These are phyloP conservation scores for Fusarium chaquense DNA, from an alignment of 2,329 filamentous ascomycete species.

Conservation along the genomic window DNA sequence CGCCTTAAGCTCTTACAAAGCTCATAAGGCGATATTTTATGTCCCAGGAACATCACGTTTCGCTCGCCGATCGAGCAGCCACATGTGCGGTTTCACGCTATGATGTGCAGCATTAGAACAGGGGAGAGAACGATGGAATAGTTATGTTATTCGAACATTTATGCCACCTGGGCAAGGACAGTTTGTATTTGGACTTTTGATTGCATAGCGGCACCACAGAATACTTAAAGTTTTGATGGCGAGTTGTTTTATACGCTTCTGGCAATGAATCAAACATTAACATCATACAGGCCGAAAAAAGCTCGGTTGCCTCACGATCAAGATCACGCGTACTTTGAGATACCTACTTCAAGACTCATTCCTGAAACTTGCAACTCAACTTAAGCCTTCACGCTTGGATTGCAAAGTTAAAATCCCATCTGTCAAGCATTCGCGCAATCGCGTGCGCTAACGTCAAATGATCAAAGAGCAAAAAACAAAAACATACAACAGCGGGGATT, in stretches of 20 bases:
- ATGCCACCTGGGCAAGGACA: background rate
- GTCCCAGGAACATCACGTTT: background rate
- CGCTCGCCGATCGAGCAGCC: background rate
- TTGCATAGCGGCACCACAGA: background rate
- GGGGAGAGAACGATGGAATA: background rate
- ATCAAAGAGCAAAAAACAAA: background rate
- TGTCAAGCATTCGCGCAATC: background rate
- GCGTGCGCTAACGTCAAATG: background rate
- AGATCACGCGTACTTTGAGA: background rate
- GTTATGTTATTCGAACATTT: background rate
- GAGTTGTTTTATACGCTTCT: background rate
- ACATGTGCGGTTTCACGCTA: background rate
- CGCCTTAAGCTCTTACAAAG: background rate
- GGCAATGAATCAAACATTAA: background rate
- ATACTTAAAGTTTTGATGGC: background rate
- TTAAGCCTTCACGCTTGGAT: background rate
- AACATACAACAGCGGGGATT: slow-evolving; percentile 11
- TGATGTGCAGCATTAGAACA: background rate
- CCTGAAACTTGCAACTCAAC: background rate
- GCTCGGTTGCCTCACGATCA: background rate
- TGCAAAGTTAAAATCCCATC: too few species aligned
- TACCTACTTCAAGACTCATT: background rate
- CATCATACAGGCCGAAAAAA: background rate
- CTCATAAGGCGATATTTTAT: background rate
- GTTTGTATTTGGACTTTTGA: background rate